Evolutionary conservation across 2,329 filamentous ascomycete genomes (phyloP).

Genomic region (Alternaria conjuncta): DNA sequence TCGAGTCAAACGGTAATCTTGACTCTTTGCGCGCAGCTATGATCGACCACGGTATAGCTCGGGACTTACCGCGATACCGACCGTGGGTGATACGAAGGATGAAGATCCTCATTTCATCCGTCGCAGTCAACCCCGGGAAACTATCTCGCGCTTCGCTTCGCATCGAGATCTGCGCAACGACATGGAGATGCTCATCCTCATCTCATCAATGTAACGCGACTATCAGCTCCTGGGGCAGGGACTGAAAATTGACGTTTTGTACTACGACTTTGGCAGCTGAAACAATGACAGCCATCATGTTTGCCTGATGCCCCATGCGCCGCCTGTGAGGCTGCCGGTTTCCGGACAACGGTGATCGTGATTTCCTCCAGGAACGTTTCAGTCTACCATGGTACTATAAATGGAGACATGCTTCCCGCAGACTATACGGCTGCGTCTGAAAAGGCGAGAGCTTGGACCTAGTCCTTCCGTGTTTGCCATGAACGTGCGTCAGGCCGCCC

Average conservation of each 20-base stretch:
- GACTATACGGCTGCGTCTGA: neutral
- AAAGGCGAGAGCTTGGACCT: neutral
- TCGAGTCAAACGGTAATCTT: neutral
- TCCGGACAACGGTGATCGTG: constrained; percentile 1
- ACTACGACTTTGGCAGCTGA: neutral
- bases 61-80: neutral
- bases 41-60: neutral
- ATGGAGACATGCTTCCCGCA: constrained; percentile 1
- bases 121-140: neutral
- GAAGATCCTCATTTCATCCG: neutral
- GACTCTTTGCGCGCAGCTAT: neutral
- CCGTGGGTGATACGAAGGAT: neutral
- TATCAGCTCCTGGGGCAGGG: neutral
- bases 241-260: neutral
- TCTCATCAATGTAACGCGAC: neutral
- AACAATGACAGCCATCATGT: neutral
- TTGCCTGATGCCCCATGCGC: neutral
- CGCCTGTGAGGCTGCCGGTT: neutral
- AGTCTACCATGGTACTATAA: constrained; percentile 4
- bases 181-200: neutral
- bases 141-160: neutral
- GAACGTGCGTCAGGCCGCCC: neutral
- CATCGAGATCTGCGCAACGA: neutral
- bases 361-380: neutral
- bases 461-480: neutral